Percentiles rank a stretch among this genome's conserved stretches.
phyloP scores from a whole-genome alignment of 371 early-diverging fungal genomes.

The Mortierella sp. region DNA sequence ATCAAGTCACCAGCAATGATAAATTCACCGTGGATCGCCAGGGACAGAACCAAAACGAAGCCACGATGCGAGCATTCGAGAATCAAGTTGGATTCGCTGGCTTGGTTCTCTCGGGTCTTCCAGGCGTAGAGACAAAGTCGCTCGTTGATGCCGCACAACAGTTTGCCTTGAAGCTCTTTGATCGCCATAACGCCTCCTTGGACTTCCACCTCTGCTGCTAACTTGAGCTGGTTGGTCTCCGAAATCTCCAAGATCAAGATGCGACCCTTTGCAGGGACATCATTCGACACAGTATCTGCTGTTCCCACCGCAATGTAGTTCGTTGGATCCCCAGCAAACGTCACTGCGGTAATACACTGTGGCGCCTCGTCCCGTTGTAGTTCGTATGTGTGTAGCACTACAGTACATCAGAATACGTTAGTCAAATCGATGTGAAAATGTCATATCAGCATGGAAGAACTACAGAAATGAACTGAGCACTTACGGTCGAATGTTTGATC shows the following conservation, averaged over 20 bases:
- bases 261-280: conserved; percentile 70
- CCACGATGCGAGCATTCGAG: conserved; percentile 61
- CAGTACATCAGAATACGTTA: no score
- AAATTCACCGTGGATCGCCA: conserved; percentile 74
- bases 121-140: conserved; percentile 59
- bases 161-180: conserved; percentile 57
- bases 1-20: conserved; percentile 91
- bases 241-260: conserved; percentile 62
- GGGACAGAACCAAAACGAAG: conserved; percentile 65
- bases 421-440: no score
- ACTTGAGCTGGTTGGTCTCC: conserved; percentile 51
- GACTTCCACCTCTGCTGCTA: conserved; percentile 55
- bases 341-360: conserved; percentile 43
- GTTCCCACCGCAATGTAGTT: conserved; percentile 72
- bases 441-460: neutral
- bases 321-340: conserved; percentile 31
- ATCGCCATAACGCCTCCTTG: conserved; percentile 71
- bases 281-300: conserved; percentile 62
- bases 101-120: conserved; percentile 31
- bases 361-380: conserved; percentile 54
- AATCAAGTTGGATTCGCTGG: conserved; percentile 47
- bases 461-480: no score
- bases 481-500: conserved; percentile 79
- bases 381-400: conserved; percentile 55
- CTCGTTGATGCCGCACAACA: conserved; percentile 69